Evolutionary conservation across 2,329 filamentous ascomycete genomes (phyloP).

Genomic region (Phialocephala subalpina): DNA sequence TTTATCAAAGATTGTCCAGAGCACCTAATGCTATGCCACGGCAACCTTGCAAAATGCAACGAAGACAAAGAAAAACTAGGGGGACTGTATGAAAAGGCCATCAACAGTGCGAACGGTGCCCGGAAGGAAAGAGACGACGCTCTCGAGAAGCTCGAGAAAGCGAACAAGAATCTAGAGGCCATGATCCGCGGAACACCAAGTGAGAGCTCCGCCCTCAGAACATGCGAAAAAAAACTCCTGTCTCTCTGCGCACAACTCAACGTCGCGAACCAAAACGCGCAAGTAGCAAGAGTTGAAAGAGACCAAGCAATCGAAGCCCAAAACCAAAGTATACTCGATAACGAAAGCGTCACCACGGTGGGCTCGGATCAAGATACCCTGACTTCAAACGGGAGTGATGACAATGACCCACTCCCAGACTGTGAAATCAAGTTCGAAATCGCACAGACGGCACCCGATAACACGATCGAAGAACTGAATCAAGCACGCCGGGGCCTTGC

Average conservation of each 20-base stretch:
- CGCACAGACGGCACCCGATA: not conserved
- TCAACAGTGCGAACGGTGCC: no score
- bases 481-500: constrained; percentile 16
- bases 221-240: not conserved
- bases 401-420: not conserved
- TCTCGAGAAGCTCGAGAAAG: not conserved
- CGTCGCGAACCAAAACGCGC: no score
- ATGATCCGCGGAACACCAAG: not conserved
- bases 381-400: not conserved
- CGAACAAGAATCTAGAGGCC: not conserved
- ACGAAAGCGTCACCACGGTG: not conserved
- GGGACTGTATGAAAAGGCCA: no score
- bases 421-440: not conserved
- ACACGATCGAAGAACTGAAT: not conserved
- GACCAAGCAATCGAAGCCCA: no score
- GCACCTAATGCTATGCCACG: no score
- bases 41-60: no score
- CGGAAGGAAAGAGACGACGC: not conserved
- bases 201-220: not conserved
- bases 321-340: not conserved
- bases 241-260: no score
- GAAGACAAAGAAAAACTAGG: no score
- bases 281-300: no score
- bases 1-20: no score
- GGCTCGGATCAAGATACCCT: not conserved